Evolutionary conservation across 192 early-diverging fungal genomes (phyloP).

Genomic region (Umbelopsis ramanniana): DNA sequence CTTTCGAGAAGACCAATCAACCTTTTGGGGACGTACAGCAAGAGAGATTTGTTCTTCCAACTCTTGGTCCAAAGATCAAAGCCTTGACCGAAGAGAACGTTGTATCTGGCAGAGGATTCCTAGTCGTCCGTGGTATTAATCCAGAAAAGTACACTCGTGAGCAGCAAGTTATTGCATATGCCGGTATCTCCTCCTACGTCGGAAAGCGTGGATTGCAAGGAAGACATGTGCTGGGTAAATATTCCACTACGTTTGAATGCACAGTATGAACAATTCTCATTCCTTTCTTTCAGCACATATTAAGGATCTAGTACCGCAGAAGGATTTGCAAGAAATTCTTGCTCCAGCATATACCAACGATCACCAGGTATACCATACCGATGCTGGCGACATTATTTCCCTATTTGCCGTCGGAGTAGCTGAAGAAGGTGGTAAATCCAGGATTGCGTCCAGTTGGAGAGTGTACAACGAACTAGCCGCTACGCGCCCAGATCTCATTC

Average conservation of each 20-base stretch:
- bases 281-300: constrained; percentile 27
- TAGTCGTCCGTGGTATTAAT: constrained; percentile 31
- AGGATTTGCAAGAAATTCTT: constrained; percentile 28
- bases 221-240: constrained; percentile 27
- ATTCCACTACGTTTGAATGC: not conserved
- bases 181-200: constrained; percentile 30
- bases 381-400: constrained; percentile 37
- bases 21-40: constrained; percentile 20
- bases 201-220: constrained; percentile 33
- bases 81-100: constrained; percentile 27
- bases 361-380: constrained; percentile 36
- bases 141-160: constrained; percentile 30
- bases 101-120: constrained; percentile 31
- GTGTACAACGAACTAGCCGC: constrained; percentile 36
- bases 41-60: constrained; percentile 23
- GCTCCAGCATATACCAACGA: constrained; percentile 38
- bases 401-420: constrained; percentile 34
- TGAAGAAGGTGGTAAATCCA: constrained; percentile 32
- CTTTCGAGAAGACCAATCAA: constrained; percentile 21
- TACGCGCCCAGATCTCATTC: constrained; percentile 32
- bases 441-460: constrained; percentile 35
- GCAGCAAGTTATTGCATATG: constrained; percentile 37
- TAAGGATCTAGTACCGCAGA: constrained; percentile 31
- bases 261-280: not conserved
- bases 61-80: constrained; percentile 27